Evolutionary conservation across 305 asterid species (phyloP), one percentile per base, ranked within the genome.

Genomic region (Euphrasia arctica): DNA sequence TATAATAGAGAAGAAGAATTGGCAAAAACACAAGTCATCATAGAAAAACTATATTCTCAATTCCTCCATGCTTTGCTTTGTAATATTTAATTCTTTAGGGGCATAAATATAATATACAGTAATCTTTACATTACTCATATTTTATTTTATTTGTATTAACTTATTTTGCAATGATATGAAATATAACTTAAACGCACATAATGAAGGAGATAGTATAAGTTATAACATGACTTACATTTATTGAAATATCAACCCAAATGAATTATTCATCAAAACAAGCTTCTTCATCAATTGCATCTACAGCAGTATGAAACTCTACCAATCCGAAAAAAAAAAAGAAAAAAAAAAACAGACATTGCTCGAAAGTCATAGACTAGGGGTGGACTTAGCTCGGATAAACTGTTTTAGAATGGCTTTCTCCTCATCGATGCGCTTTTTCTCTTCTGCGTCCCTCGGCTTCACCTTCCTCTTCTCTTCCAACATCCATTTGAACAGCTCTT

Each of bases 371-470:
- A 85, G 63, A 62, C 43, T 75, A 1, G 87, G 90, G 71, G 78
- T 29, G 57, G 85, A 72, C 65, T 85, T 89, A 67, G 93, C 77
- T 55, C 88, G 80, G 73, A 91, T 87, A 10, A 87, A 87, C 79
- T 87, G 91, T 67, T 91, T 91, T n/a, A 91, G 87, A 78, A 82
- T 48, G 60, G 88, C 90, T 71, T 89, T 91, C 79, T 91, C 98
- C 78, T 85, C 98, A 15, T 91, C 97, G 25, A 82, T 83, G 54
- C 79, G 87, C 34, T 71, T 89, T 70, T 67, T 89, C 89, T 92
- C 98, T 66, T 79, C 90, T 0, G 81, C 72, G 18, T 87, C 86
- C 80, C 61, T 79, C 39, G 96, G 90, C 75, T 82, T 82, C 69
- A 74, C 66, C 72, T 80, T 89, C 71, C 98, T 85, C 86, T 81